These are phyloP conservation scores for Phytopythium vexans DNA, from an alignment of 352 stramenopile species.

Conservation along the genomic window DNA sequence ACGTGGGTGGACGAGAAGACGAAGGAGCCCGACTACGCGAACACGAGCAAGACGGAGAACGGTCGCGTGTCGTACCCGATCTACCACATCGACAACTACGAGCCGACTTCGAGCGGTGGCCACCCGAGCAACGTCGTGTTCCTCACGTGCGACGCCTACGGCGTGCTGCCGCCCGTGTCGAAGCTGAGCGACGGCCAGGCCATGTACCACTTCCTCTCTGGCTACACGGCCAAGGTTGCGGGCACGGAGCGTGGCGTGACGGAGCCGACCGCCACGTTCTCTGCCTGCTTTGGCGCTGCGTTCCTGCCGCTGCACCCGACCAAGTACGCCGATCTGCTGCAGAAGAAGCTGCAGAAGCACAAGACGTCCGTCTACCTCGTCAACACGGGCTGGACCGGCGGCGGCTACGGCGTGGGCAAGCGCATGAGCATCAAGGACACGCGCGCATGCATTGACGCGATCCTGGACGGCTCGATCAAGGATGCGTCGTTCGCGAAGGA, in stretches of 20 bases:
- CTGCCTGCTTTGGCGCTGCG: constrained; percentile 95
- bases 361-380: constrained; percentile 94
- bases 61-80: constrained; percentile 99
- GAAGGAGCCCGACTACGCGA: constrained; percentile 93
- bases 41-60: constrained; percentile 97
- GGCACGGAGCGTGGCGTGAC: constrained; percentile 97
- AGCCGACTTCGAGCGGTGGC: constrained; percentile 80
- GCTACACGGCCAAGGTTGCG: constrained; percentile 98
- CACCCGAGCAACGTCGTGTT: constrained; percentile 98
- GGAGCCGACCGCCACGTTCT: constrained; percentile 96
- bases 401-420: constrained; percentile 94
- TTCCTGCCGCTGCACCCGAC: constrained; percentile 98
- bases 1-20: constrained; percentile 78
- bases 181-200: constrained; percentile 93
- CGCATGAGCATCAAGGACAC: constrained; percentile 98
- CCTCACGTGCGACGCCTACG: constrained; percentile 98
- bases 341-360: constrained; percentile 96
- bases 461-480: constrained; percentile 95
- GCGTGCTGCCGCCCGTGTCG: constrained; percentile 95
- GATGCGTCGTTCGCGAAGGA: constrained; percentile 83
- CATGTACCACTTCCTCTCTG: constrained; percentile 98
- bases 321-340: constrained; percentile 95
- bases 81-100: constrained; percentile 97
- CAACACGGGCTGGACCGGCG: constrained; percentile 97
- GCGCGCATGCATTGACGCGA: constrained; percentile 94